Evolutionary conservation across 163 green algal species (phyloP).

Genomic region (Chlorella variabilis): DNA sequence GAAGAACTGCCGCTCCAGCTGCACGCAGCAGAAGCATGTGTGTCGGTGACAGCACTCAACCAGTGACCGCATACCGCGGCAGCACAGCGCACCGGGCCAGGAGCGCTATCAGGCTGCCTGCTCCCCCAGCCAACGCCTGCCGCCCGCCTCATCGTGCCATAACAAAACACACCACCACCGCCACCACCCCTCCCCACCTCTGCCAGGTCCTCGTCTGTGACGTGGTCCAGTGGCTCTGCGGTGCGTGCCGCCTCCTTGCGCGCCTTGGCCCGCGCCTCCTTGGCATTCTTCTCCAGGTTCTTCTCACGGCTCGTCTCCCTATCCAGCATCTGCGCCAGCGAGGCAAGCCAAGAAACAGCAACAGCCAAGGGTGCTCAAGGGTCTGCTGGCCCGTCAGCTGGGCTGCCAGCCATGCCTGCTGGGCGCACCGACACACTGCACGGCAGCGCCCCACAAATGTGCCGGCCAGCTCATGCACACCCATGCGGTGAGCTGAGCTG

Average conservation of each 20-base stretch:
- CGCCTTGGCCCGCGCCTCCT: constrained; percentile 90
- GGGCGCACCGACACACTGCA: too few relatives aligned
- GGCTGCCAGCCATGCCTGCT: too few relatives aligned
- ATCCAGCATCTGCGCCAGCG: constrained; percentile 81
- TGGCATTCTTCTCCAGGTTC: constrained; percentile 91
- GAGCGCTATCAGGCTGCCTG: too few relatives aligned
- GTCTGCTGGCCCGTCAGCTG: too few relatives aligned
- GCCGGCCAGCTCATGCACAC: background rate
- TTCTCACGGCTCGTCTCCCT: constrained; percentile 90
- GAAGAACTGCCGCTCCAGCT: constrained; percentile 27
- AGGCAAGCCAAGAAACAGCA: too few relatives aligned
- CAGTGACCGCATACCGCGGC: too few relatives aligned
- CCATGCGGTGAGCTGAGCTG: background rate
- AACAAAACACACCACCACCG: background rate
- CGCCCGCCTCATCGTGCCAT: too few relatives aligned
- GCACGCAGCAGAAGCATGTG: background rate
- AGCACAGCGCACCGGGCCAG: too few relatives aligned
- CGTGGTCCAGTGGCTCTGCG: constrained; percentile 65
- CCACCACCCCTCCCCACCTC: constrained; percentile 14
- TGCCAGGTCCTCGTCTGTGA: constrained; percentile 73
- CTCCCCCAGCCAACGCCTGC: too few relatives aligned
- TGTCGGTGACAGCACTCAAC: too few relatives aligned
- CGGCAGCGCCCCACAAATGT: too few relatives aligned
- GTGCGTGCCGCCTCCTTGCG: constrained; percentile 82
- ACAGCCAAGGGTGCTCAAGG: too few relatives aligned